A percentile compares a stretch with the other conserved stretches of the same genome.
phyloP scores from a whole-genome alignment of 1,284 basidiomycete species.

The Schizophyllum amplum region DNA sequence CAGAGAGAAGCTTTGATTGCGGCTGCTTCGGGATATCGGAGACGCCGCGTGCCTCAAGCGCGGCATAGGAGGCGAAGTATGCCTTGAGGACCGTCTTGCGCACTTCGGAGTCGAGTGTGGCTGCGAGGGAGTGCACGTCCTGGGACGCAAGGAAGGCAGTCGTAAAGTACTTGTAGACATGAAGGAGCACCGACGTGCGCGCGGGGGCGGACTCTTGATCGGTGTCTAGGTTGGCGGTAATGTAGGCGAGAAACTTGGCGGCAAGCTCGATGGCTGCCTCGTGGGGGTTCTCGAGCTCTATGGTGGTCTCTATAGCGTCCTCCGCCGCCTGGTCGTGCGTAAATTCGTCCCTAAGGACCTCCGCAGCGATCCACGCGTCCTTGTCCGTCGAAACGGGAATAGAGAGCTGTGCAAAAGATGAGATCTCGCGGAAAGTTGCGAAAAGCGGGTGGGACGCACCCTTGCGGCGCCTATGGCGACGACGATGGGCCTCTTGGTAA shows the following conservation, averaged over 20 bases:
- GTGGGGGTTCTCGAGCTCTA: conserved; percentile 42
- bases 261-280: conserved; percentile 72
- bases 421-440: conserved; percentile 1
- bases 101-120: conserved; percentile 67
- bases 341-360: conserved; percentile 84
- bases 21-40: conserved; percentile 57
- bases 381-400: conserved; percentile 73
- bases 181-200: conserved; percentile 62
- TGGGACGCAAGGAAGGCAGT: conserved; percentile 64
- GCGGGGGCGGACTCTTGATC: conserved; percentile 46
- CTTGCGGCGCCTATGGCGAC: conserved; percentile 54
- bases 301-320: conserved; percentile 43
- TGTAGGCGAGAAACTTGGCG: conserved; percentile 73
- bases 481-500: conserved; percentile 57
- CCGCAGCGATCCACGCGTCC: conserved; percentile 84
- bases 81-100: conserved; percentile 73
- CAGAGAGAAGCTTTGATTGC: conserved; percentile 68
- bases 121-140: conserved; percentile 78
- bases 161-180: conserved; percentile 73
- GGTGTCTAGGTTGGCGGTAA: conserved; percentile 52
- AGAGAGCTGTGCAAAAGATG: conserved; percentile 45
- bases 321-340: conserved; percentile 52
- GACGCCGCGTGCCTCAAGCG: conserved; percentile 58
- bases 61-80: conserved; percentile 75
- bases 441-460: conserved; percentile 37